Conservation (phyloP, 352 stramenopile species). For the Thalassiosira livingstoniorum region DNA sequence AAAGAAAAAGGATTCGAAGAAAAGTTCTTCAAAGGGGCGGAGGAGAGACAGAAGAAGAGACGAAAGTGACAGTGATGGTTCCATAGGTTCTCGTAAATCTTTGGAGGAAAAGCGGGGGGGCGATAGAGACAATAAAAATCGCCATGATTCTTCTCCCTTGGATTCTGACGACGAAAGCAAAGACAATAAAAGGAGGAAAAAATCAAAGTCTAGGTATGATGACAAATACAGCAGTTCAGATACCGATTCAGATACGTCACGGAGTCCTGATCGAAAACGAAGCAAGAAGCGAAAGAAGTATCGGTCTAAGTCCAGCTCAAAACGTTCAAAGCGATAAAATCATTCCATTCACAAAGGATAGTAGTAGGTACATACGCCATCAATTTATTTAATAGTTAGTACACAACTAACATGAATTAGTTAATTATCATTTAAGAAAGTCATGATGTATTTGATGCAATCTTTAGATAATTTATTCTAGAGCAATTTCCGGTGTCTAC, state of each 20-base stretch:
- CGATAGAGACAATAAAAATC: conserved; percentile 1
- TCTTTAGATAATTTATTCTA: too few relatives aligned
- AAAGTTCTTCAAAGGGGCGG: conserved; percentile 16
- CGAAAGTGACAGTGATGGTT: conserved; percentile 33
- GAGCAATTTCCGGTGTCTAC: too few relatives aligned
- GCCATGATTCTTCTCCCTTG: conserved; percentile 10
- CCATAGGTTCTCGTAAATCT: conserved; percentile 13
- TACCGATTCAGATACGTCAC: background rate
- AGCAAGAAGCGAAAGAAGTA: conserved; percentile 43
- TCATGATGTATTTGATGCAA: too few relatives aligned
- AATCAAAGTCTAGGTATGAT: conserved; percentile 27
- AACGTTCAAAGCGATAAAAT: conserved; percentile 25
- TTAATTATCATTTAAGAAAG: too few relatives aligned
- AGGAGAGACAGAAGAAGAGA: conserved; percentile 37
- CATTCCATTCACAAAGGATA: too few relatives aligned
- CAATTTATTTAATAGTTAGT: too few relatives aligned
- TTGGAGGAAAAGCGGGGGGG: conserved; percentile 22
- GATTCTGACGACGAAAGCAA: conserved; percentile 23
- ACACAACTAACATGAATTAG: too few relatives aligned
- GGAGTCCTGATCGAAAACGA: conserved; percentile 15
- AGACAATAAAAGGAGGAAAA: conserved; percentile 23
- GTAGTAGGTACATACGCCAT: too few relatives aligned
- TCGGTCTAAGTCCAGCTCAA: conserved; percentile 36
- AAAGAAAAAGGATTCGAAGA: conserved; percentile 52
- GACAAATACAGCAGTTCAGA: conserved; percentile 16